Evolutionary conservation across 495 filamentous ascomycete genomes (phyloP).

Genomic region (Aspergillus ellipticus): DNA sequence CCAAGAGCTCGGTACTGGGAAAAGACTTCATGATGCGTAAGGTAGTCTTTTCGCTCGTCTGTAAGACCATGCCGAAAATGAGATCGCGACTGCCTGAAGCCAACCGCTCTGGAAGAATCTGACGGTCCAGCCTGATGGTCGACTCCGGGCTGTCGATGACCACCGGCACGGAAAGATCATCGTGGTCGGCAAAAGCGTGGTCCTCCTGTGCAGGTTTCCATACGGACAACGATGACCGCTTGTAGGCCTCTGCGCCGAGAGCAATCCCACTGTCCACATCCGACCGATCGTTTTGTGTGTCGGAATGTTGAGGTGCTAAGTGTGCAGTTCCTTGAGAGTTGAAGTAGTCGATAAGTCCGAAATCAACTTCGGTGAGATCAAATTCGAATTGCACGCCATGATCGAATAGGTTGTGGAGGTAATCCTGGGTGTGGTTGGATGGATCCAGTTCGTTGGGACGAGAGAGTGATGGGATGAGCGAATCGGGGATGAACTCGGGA

Average conservation of each 20-base stretch:
- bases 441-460: constrained; percentile 28
- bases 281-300: constrained; percentile 10
- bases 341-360: constrained; percentile 55
- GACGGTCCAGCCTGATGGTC: constrained; percentile 15
- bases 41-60: constrained; percentile 44
- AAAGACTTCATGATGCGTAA: constrained; percentile 55
- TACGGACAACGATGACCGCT: constrained; percentile 49
- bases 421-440: constrained; percentile 20
- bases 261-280: constrained; percentile 26
- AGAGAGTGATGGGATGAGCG: constrained; percentile 25
- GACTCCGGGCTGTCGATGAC: constrained; percentile 30
- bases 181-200: constrained; percentile 48
- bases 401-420: constrained; percentile 25
- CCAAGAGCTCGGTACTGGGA: constrained; percentile 55
- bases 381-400: constrained; percentile 49
- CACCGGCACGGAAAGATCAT: constrained; percentile 49
- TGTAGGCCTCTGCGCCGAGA: constrained; percentile 34
- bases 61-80: constrained; percentile 56
- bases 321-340: constrained; percentile 42
- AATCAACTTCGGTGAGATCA: constrained; percentile 59
- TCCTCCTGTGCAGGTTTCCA: constrained; percentile 52
- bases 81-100: constrained; percentile 49
- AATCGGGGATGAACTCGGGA: constrained; percentile 34
- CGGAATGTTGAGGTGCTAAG: constrained; percentile 8
- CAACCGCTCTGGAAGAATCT: constrained; percentile 31